Base-by-base conservation (phyloP, 192 early-diverging fungal genomes). In the Entomortierella lignicola region DNA sequence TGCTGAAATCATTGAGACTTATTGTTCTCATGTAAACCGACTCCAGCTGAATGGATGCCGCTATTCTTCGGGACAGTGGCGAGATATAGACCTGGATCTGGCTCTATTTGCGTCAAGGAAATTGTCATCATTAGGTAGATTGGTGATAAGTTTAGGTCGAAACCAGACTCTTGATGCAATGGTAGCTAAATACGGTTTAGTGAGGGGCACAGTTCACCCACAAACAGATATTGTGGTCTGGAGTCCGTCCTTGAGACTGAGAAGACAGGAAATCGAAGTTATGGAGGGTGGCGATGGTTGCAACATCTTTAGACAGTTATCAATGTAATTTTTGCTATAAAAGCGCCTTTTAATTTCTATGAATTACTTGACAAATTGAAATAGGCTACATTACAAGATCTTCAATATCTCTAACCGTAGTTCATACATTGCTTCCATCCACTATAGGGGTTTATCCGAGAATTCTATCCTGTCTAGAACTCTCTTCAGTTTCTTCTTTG, bases 371-470 rank as follows among this genome's bases (percentile, higher is more conserved):
- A 12, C 12, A 42, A 4, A 27, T 47, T 21, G 7, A 13, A 7
- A 10, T 30, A 12, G 7, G 44, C 52, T 71, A 47, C 55, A 25
- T 60, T 12, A 79, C 57, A 11, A 79, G 57, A 27, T 79, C 75
- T 15, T 79, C 75, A 30, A 79, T 79, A 29, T 79, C 75, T 20
- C 43, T 57, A 54, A 48, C 23, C 7, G 65, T 67, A 21, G 55
- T 48, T 2, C 41, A 42, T 17, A 79, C 18, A 12, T 70, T 64
- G 18, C 60, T 64, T 11, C 39, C 56, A 41, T 71, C 55, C 17
- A 62, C 47, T 20, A 31, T 26, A 13, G 12, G 48, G 42, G 13
- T 68, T 32, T 17, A 48, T 27, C 11, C 15, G 21, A 63, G 27
- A 12, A 21, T 10, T 13, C 37, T 34, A 4, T 48, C 50, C 4